Evolutionary conservation across 1,139 yeast species (phyloP).

Genomic region (Zygotorulaspora mrakii): DNA sequence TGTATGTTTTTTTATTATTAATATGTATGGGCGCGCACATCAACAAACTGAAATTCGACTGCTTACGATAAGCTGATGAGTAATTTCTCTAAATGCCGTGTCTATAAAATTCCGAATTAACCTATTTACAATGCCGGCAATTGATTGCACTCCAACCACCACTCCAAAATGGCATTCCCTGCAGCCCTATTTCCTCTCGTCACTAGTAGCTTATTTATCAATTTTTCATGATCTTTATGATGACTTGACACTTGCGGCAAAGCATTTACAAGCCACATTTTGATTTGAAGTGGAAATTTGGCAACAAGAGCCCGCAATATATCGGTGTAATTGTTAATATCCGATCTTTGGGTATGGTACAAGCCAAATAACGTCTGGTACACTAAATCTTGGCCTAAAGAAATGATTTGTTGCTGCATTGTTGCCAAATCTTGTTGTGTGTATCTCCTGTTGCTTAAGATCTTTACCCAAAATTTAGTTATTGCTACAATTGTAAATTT

Average conservation of each 20-base stretch:
- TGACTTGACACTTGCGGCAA: constrained; percentile 29
- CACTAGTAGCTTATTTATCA: constrained; percentile 31
- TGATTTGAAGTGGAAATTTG: constrained; percentile 33
- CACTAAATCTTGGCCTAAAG: constrained; percentile 28
- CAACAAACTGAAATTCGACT: no score
- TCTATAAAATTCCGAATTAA: constrained; percentile 44
- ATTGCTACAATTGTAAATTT: constrained; percentile 61
- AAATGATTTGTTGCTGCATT: constrained; percentile 33
- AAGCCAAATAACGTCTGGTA: constrained; percentile 33
- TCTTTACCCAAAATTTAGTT: constrained; percentile 60
- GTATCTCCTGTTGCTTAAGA: constrained; percentile 54
- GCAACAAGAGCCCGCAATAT: constrained; percentile 34
- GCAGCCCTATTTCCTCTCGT: constrained; percentile 38
- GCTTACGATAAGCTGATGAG: no score
- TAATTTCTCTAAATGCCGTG: neutral
- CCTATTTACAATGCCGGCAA: constrained; percentile 24
- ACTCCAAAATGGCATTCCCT: constrained; percentile 31
- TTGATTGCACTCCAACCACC: constrained; percentile 37
- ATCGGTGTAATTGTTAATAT: constrained; percentile 34
- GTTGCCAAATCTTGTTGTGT: constrained; percentile 45
- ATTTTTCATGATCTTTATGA: constrained; percentile 27
- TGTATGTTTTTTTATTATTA: neutral
- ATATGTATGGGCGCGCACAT: constrained; percentile 14
- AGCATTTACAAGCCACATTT: constrained; percentile 28
- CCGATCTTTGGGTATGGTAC: constrained; percentile 35